Evolutionary conservation across 768 basidiomycete genomes (phyloP).

Genomic region (Pleurotus cornucopiae): DNA sequence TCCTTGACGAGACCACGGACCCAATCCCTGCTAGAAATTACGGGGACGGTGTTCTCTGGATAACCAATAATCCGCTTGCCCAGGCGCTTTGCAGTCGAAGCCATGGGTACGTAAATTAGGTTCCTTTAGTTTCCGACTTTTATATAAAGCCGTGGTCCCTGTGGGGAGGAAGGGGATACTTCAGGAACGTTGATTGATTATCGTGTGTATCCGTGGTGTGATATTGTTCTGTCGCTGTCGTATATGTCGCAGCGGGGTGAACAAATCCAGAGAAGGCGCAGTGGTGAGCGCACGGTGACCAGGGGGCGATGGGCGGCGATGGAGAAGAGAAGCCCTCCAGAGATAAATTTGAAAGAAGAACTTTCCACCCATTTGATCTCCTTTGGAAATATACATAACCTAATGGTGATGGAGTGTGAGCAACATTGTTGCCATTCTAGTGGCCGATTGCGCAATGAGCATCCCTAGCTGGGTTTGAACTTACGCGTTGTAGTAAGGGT

Average conservation of each 20-base stretch:
- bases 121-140: background rate
- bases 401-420: constrained; percentile 5
- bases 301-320: too few relatives aligned
- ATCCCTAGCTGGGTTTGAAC: background rate
- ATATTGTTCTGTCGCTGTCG: background rate
- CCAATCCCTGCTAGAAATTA: constrained; percentile 59
- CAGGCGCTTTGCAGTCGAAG: constrained; percentile 34
- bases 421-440: constrained; percentile 2
- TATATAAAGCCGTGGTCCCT: background rate
- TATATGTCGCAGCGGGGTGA: background rate
- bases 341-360: too few relatives aligned
- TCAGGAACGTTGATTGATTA: background rate
- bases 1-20: constrained; percentile 32
- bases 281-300: too few relatives aligned
- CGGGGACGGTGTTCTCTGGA: constrained; percentile 55
- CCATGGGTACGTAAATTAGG: constrained; percentile 3
- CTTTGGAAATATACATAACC: background rate
- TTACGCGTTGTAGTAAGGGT: too few relatives aligned
- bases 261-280: background rate
- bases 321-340: too few relatives aligned
- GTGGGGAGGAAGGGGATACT: background rate
- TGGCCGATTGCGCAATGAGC: constrained; percentile 4
- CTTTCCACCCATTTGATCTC: too few relatives aligned
- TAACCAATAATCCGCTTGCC: constrained; percentile 58
- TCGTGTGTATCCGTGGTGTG: background rate